phyloP scores from a whole-genome alignment of 1,284 basidiomycete species.

The Boletus semigastroideus region DNA sequence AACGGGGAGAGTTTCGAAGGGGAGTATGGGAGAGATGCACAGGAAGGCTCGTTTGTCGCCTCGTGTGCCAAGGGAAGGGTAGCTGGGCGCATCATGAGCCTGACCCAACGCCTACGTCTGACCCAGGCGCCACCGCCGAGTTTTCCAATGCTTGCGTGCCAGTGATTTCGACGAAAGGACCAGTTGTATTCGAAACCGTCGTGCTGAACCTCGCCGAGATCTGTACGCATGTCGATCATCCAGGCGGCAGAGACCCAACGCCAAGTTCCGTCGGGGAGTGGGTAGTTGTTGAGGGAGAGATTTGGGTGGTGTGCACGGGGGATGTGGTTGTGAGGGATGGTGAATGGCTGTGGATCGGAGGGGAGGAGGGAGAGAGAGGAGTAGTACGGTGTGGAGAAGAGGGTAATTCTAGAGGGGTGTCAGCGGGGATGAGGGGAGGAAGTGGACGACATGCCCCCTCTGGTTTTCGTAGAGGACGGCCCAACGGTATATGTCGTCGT shows the following conservation, averaged over 20 bases:
- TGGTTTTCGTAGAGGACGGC: slow-evolving; percentile 78
- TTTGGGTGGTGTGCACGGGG: slow-evolving; percentile 47
- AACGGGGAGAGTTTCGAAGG: slow-evolving; percentile 10
- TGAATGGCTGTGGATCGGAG: slow-evolving; percentile 74
- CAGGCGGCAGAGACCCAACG: slow-evolving; percentile 73
- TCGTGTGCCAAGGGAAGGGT: slow-evolving; percentile 12
- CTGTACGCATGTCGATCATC: slow-evolving; percentile 85
- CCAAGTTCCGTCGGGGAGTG: slow-evolving; percentile 81
- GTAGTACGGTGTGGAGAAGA: slow-evolving; percentile 74
- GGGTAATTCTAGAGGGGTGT: slow-evolving; percentile 49
- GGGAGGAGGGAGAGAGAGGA: slow-evolving; percentile 69
- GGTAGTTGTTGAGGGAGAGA: slow-evolving; percentile 61
- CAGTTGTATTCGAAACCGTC: slow-evolving; percentile 86
- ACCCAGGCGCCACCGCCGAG: slow-evolving; percentile 70
- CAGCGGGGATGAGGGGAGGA: slow-evolving; percentile 4
- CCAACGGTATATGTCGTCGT: slow-evolving; percentile 66
- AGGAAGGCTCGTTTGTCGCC: too few species aligned
- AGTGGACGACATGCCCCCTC: slow-evolving; percentile 56
- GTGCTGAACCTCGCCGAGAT: slow-evolving; percentile 68
- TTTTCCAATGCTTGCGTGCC: slow-evolving; percentile 60
- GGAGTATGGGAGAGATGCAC: slow-evolving; percentile 9
- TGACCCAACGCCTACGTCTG: slow-evolving; percentile 71
- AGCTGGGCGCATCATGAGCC: slow-evolving; percentile 74
- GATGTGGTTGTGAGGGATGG: slow-evolving; percentile 49
- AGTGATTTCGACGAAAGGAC: slow-evolving; percentile 61